Evolutionary conservation across 495 filamentous ascomycete genomes (phyloP).

Genomic region (Aspergillus avenaceus): DNA sequence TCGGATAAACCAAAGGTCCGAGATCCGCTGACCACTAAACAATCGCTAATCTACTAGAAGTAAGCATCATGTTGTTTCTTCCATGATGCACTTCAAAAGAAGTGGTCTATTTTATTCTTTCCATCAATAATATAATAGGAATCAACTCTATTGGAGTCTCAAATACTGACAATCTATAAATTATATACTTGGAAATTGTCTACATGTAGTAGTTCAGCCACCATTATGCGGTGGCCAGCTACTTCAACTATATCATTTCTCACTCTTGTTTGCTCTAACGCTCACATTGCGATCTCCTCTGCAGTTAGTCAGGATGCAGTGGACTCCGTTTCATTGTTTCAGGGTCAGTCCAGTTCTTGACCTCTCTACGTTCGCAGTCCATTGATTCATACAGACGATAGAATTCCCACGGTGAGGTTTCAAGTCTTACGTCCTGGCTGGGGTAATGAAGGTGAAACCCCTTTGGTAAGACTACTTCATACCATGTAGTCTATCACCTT

Average conservation of each 20-base stretch:
- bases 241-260: slow-evolving; percentile 5
- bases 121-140: no score
- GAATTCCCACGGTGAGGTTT: slow-evolving; percentile 13
- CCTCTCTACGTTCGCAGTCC: not conserved
- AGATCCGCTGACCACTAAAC: slow-evolving; percentile 6
- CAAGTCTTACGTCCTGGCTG: slow-evolving; percentile 14
- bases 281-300: not conserved
- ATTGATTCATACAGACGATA: slow-evolving; percentile 12
- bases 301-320: not conserved
- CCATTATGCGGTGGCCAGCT: slow-evolving; percentile 13
- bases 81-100: not conserved
- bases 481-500: not conserved
- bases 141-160: no score
- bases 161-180: not conserved
- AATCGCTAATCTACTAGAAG: not conserved
- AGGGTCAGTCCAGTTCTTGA: slow-evolving; percentile 11
- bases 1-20: slow-evolving; percentile 34
- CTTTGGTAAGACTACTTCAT: slow-evolving; percentile 5
- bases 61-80: not conserved
- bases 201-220: slow-evolving; percentile 11
- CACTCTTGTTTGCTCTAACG: not conserved
- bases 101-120: not conserved
- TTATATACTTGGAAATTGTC: not conserved
- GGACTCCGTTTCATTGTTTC: not conserved
- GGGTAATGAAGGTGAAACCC: slow-evolving; percentile 5